Evolutionary conservation across 768 basidiomycete species (phyloP), one percentile per base, ranked within the genome.

Genomic region (Lactarius indigo): DNA sequence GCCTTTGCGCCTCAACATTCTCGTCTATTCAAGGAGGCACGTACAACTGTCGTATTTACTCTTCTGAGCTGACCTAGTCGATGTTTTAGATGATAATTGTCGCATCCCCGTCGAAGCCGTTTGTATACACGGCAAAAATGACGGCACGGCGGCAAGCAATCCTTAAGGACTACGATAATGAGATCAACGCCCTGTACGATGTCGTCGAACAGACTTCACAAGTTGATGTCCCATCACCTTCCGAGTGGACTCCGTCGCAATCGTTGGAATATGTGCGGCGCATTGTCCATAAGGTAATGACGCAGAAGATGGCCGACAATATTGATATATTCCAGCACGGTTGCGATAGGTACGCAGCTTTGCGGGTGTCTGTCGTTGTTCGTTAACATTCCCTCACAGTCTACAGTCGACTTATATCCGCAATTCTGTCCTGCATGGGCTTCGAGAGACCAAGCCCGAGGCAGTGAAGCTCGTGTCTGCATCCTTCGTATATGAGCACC

Each of bases 1-100:
- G 68, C 68, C 23, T 77, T 72, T 59, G 80, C 82, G 0, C 83
- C 83, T 9, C 72, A 75, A 37, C 81, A 83, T 67, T 82, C 80
- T 0, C 71, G 80, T 23, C 70, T 84, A 4, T 82, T 82, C 74
- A 82, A 82, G 65, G 81, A 82, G 77, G 80, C 78, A 13, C 47
- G 71, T 65, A 61, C 52, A 10, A 59, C 18, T 5, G 18, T 23
- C 12, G 2, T 12, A 23, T 33, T 15, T 37, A 5, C n/a, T n/a
- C n/a, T 30, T 12, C 54, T 55, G 26, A 28, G n/a, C 54, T 67
- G 26, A 56, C 1, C 26, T 35, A 33, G 57, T 31, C 4, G 2
- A 30, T 20, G 42, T 10, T 47, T 9, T n/a, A 82, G 80, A 84
- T 83, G 80, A 78, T 84, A 59, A 59, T 82, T 5, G 73, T 82